These are phyloP conservation scores for Rhinocladiella similis DNA, from an alignment of 2,329 filamentous ascomycete genomes.

Conservation along the genomic window DNA sequence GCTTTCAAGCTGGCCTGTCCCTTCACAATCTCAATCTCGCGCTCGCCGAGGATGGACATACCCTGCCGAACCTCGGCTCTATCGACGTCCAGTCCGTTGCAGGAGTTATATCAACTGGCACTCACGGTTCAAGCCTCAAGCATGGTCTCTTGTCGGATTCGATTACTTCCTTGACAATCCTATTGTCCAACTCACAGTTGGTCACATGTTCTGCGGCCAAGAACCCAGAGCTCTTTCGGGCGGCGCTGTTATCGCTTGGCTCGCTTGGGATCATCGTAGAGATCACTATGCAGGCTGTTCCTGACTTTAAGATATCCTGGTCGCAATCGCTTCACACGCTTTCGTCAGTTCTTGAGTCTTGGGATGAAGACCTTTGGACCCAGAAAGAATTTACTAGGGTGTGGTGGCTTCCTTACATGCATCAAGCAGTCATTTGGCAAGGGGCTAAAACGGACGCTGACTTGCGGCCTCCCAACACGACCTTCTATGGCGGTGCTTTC, in stretches of 20 bases:
- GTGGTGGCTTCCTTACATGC: constrained; percentile 96
- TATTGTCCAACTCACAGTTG: constrained; percentile 75
- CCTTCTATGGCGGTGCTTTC: constrained; percentile 77
- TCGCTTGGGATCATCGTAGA: constrained; percentile 89
- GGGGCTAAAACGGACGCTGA: constrained; percentile 74
- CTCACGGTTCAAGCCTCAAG: constrained; percentile 81
- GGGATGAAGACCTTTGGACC: constrained; percentile 76
- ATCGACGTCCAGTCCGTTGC: constrained; percentile 94
- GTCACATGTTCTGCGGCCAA: constrained; percentile 67
- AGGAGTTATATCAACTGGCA: constrained; percentile 88
- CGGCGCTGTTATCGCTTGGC: constrained; percentile 82
- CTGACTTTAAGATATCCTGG: constrained; percentile 84
- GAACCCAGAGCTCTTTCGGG: constrained; percentile 80
- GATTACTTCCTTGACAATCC: constrained; percentile 72
- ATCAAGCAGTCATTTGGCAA: constrained; percentile 83
- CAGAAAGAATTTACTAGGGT: constrained; percentile 85
- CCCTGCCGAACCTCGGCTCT: constrained; percentile 88
- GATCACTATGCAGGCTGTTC: constrained; percentile 78
- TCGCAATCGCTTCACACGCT: constrained; percentile 75
- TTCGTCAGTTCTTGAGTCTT: constrained; percentile 65
- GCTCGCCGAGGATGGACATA: constrained; percentile 73
- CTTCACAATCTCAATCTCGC: constrained; percentile 71
- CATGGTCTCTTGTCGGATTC: constrained; percentile 85
- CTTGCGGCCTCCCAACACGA: constrained; percentile 59
- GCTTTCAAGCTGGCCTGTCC: constrained; percentile 85